Conservation (phyloP, 192 early-diverging fungal genomes). For the Phlyctochytrium bullatum region DNA sequence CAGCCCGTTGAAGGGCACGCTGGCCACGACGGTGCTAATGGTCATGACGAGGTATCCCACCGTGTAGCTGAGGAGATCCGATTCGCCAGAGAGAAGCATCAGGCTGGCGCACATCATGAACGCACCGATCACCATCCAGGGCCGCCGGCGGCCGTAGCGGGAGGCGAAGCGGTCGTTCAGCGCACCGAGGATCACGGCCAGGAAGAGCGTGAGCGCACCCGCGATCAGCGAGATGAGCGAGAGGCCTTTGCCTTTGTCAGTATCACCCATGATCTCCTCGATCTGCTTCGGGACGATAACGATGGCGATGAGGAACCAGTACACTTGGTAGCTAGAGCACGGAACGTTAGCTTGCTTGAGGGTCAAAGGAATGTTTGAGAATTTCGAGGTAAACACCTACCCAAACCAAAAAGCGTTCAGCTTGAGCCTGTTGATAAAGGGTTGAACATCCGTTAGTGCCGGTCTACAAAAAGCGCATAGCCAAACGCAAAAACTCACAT, state of each 20-base stretch:
- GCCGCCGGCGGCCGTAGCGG: conserved; percentile 19
- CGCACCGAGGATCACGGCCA: conserved; percentile 37
- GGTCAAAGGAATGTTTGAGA: background rate
- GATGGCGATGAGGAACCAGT: conserved; percentile 40
- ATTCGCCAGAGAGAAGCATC: conserved; percentile 21
- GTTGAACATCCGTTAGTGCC: too few relatives aligned
- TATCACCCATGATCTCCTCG: conserved; percentile 28
- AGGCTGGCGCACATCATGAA: conserved; percentile 32
- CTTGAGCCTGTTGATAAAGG: conserved; percentile 10
- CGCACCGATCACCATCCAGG: conserved; percentile 35
- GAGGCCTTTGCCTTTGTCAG: conserved; percentile 39
- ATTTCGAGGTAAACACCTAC: background rate
- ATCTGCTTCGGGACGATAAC: conserved; percentile 39
- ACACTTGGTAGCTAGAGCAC: conserved; percentile 30
- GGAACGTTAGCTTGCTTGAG: background rate
- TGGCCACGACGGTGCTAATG: conserved; percentile 21
- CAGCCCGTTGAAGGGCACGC: conserved; percentile 48
- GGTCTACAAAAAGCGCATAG: too few relatives aligned
- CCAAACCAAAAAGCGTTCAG: conserved; percentile 39
- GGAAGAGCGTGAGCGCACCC: conserved; percentile 34
- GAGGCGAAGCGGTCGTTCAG: conserved; percentile 38
- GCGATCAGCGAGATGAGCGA: conserved; percentile 30
- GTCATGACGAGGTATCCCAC: conserved; percentile 36
- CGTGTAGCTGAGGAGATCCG: conserved; percentile 26
- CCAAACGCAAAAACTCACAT: background rate